Evolutionary conservation across 768 basidiomycete species (phyloP).

Genomic region (Mycena galopus): DNA sequence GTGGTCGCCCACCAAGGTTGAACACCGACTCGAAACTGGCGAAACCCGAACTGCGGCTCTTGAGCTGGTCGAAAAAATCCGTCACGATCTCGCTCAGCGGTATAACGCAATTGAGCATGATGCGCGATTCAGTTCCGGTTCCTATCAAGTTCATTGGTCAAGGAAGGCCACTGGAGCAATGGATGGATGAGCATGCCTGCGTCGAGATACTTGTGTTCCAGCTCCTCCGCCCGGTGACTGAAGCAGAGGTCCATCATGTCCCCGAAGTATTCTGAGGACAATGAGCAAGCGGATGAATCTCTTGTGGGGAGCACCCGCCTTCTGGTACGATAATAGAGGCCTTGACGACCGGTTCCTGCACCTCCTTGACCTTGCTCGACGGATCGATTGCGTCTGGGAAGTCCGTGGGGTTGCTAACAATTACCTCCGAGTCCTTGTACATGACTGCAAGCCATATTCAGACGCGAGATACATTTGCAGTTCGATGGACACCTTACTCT

Average conservation of each 20-base stretch:
- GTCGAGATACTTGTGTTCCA: slow-evolving; percentile 90
- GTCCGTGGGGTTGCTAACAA: slow-evolving; percentile 93
- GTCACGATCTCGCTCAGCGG: slow-evolving; percentile 95
- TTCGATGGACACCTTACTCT: slow-evolving; percentile 13
- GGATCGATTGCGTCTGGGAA: slow-evolving; percentile 88
- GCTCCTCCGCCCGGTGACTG: slow-evolving; percentile 83
- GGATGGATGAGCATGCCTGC: slow-evolving; percentile 40
- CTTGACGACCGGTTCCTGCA: slow-evolving; percentile 94
- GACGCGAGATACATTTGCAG: neutral
- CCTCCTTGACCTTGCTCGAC: slow-evolving; percentile 71
- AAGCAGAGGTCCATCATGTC: slow-evolving; percentile 97
- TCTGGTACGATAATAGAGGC: slow-evolving; percentile 96
- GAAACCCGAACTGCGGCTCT: slow-evolving; percentile 92
- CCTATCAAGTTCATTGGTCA: slow-evolving; percentile 43
- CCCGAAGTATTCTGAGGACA: slow-evolving; percentile 83
- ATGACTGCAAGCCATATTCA: slow-evolving; percentile 64
- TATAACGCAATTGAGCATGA: slow-evolving; percentile 86
- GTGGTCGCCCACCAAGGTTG: neutral
- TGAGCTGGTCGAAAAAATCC: slow-evolving; percentile 95
- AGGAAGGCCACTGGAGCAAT: neutral
- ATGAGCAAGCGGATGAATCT: neutral
- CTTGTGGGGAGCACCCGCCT: slow-evolving; percentile 60
- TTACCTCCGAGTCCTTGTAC: slow-evolving; percentile 71
- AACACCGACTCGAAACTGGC: slow-evolving; percentile 88
- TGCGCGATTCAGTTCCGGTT: slow-evolving; percentile 66